A percentile compares a stretch with the other conserved stretches of the same genome.
phyloP scores from a whole-genome alignment of 495 filamentous ascomycete species.

The Neurospora pannonica region DNA sequence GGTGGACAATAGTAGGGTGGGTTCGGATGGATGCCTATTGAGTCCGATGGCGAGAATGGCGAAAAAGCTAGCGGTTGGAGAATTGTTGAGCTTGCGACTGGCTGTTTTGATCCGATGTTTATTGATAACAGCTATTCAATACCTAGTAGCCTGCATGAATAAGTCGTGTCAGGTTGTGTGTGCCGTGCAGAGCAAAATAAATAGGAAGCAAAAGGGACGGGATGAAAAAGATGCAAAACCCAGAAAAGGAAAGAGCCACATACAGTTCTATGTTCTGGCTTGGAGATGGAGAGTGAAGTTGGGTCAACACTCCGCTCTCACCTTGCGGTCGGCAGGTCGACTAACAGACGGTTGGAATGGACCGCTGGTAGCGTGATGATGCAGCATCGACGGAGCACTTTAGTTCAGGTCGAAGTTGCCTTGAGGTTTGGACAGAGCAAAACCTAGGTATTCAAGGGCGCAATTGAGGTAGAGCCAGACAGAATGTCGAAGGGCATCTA shows the following conservation, averaged over 20 bases:
- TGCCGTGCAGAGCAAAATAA: background rate
- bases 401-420: background rate
- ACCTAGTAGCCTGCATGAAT: background rate
- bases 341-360: background rate
- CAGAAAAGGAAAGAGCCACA: background rate
- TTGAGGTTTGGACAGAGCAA: background rate
- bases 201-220: background rate
- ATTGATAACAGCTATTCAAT: background rate
- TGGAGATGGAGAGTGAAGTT: background rate
- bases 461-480: background rate
- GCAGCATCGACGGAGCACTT: background rate
- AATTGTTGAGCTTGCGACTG: background rate
- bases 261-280: background rate
- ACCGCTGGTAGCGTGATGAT: background rate
- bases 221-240: background rate
- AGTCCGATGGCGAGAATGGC: background rate
- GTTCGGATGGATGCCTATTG: background rate
- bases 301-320: background rate
- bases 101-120: background rate
- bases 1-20: background rate
- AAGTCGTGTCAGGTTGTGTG: background rate
- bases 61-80: background rate
- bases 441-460: background rate
- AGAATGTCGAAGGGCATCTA: background rate
- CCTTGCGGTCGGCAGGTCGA: background rate